Evolutionary conservation across 768 basidiomycete species (phyloP), one percentile per base, ranked within the genome.

Genomic region (Wakefieldia striispora): DNA sequence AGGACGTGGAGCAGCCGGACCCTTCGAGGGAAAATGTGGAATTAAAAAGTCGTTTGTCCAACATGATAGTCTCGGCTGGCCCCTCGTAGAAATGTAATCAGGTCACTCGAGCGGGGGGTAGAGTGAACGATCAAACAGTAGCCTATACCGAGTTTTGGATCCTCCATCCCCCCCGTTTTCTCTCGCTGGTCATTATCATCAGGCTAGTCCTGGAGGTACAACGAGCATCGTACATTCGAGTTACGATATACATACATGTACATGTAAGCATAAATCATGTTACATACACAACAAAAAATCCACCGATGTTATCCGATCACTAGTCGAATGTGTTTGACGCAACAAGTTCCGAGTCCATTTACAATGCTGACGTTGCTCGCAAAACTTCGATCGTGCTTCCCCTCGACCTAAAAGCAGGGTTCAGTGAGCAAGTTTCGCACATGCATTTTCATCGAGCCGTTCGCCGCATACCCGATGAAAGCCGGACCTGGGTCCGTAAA

Each of bases 401-500:
- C 14, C 14, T 50, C 10, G 14, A 20, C 33, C 62, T 65, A 16
- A 12, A 17, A 14, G 34, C 26, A 34, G 11, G 16, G 21, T 34
- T 29, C 21, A 17, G 14, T 40, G 34, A 45, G 40, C 9, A 21
- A 38, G 19, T 20, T 17, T 23, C 12, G 19, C 17, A n/a, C 3
- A n/a, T 11, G 36, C n/a, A 13, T 6, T 7, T 11, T 12, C 29
- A 13, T 29, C 11, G 26, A 26, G 26, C 38, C 14, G 19, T 29
- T 24, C 21, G 10, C 61, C 21, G 10, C 61, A 36, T 57, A 65
- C 66, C 63, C 57, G 10, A 66, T 21, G 49, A 58, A 58, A 42
- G 37, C 60, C 2, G 58, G 44, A 23, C 64, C 65, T 11, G 61
- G 59, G n/a, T 68, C 65, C 34, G 47, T 29, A 49, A 68, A 66